These are phyloP conservation scores for Talaromyces verruculosus DNA, from an alignment of 2,329 filamentous ascomycete genomes.

Conservation along the genomic window DNA sequence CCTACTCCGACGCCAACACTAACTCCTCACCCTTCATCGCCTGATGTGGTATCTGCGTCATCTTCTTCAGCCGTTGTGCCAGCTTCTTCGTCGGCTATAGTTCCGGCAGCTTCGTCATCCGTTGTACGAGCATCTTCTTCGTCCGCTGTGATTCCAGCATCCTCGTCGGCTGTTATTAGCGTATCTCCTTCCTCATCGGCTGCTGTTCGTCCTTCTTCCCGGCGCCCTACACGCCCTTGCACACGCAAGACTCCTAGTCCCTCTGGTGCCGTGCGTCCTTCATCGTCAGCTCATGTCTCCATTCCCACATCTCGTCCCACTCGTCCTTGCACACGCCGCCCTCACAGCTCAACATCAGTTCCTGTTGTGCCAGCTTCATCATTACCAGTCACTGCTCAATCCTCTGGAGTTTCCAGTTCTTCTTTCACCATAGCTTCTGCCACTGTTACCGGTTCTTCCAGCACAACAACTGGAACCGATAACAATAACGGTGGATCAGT, in stretches of 20 bases:
- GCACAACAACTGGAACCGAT: neutral
- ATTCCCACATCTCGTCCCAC: neutral
- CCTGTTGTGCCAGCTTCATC: neutral
- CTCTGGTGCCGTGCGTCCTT: neutral
- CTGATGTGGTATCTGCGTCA: neutral
- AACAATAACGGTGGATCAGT: neutral
- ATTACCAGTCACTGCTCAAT: neutral
- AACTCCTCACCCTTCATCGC: neutral
- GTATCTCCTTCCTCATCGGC: neutral
- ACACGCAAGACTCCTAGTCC: neutral
- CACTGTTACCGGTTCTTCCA: neutral
- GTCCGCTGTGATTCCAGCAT: neutral
- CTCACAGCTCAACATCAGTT: neutral
- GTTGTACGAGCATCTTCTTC: neutral
- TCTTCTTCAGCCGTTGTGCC: constrained; percentile 2
- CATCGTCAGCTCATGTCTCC: constrained; percentile 1
- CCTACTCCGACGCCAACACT: constrained; percentile 9
- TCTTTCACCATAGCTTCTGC: neutral
- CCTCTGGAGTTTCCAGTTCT: neutral
- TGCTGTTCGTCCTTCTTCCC: constrained; percentile 4
- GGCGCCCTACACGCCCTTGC: neutral
- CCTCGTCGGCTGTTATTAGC: neutral
- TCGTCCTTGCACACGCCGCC: neutral
- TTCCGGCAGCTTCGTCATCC: neutral
- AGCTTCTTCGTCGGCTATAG: neutral